phyloP scores from a whole-genome alignment of 2,329 filamentous ascomycete species.

The Elsinoe necatrix region DNA sequence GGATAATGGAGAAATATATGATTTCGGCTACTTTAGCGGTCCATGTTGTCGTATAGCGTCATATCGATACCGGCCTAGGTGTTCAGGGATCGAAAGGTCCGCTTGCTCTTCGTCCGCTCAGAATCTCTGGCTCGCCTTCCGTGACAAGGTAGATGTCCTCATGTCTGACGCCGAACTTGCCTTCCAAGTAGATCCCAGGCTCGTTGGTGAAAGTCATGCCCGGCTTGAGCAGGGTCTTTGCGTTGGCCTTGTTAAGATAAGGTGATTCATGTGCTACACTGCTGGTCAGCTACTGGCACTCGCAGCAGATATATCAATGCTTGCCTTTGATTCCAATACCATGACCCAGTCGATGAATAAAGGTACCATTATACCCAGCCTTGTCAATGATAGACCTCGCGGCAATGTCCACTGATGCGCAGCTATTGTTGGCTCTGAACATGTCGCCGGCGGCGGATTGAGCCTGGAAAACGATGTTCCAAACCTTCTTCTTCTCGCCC shows the following conservation, averaged over 20 bases:
- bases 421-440: slow-evolving; percentile 45
- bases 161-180: slow-evolving; percentile 53
- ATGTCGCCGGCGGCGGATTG: slow-evolving; percentile 48
- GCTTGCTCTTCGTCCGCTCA: slow-evolving; percentile 46
- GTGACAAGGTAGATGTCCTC: slow-evolving; percentile 54
- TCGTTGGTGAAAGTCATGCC: slow-evolving; percentile 59
- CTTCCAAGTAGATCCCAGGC: slow-evolving; percentile 54
- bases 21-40: background rate
- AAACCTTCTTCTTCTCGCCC: slow-evolving; percentile 48
- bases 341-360: slow-evolving; percentile 56
- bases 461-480: slow-evolving; percentile 54
- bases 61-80: too few relatives aligned
- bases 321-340: slow-evolving; percentile 53
- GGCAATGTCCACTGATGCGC: slow-evolving; percentile 53
- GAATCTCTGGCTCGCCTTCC: slow-evolving; percentile 45
- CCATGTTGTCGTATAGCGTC: too few relatives aligned
- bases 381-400: slow-evolving; percentile 49
- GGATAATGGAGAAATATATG: background rate
- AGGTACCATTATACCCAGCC: slow-evolving; percentile 51
- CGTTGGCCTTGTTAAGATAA: slow-evolving; percentile 56
- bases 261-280: slow-evolving; percentile 50
- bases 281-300: too few relatives aligned
- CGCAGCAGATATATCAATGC: background rate
- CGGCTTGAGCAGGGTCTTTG: slow-evolving; percentile 36
- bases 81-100: slow-evolving; percentile 45